Evolutionary conservation across 495 filamentous ascomycete species (phyloP), one percentile per base, ranked within the genome.

Genomic region (Lasiosphaeriaceae sp.): DNA sequence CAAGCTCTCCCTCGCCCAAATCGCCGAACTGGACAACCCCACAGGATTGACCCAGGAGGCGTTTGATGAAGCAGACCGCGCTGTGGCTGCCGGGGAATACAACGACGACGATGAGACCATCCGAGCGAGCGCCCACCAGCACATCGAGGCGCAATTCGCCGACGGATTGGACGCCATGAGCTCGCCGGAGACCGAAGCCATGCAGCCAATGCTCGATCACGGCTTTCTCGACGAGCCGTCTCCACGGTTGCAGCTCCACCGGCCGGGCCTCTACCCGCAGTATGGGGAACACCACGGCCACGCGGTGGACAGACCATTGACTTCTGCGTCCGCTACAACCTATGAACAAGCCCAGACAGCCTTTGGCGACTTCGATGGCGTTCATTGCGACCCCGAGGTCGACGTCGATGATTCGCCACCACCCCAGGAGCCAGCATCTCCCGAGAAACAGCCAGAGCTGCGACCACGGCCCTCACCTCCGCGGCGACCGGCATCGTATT

Each of bases 321-420:
- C 72, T 11, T 63, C 85, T 19, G 85, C 80, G 2, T 92, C 90
- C 8, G 77, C 69, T 19, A 85, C 86, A 59, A 92, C 88, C 20
- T 86, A 78, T 58, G 85, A 86, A 19, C 83, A 92, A 66, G 85
- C 84, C 1, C 75, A 80, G 65, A 73, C 74, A 34, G 78, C 94
- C 21, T 98, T 97, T 76, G 82, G 80, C 11, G 90, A 96, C 68
- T 98, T 98, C 65, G 94, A 97, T 74, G 94, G 94, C 51, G 91
- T 91, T 12, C 93, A 98, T 71, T 92, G 84, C 66, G 75, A 83
- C 24, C 80, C 77, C n/a, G 75, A 80, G 20, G 52, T 62, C 7
- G 65, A 64, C 29, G 63, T 62, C 7, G 65, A 64, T 24, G 63
- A 69, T 2, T 68, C 74, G 46, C 63, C 64, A 12, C 62, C 61